These are phyloP conservation scores for Populus alba DNA, from an alignment of 345 rosid species.

Conservation along the genomic window DNA sequence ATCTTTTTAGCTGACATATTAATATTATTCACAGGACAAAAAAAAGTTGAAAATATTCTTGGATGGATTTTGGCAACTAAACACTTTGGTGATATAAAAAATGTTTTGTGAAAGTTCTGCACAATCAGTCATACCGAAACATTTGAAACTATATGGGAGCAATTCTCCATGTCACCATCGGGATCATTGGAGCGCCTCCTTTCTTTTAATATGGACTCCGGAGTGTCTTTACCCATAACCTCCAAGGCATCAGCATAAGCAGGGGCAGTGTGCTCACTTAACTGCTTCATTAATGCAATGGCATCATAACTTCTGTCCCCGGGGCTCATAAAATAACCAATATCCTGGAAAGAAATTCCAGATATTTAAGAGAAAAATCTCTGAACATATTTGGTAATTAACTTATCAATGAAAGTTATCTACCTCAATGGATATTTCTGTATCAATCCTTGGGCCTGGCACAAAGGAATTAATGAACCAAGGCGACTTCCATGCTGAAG, in stretches of 20 bases:
- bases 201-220: slow-evolving; percentile 49
- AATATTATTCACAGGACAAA: not conserved
- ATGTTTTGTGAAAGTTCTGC: not conserved
- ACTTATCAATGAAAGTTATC: not conserved
- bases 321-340: slow-evolving; percentile 86
- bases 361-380: not conserved
- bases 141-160: slow-evolving; percentile 48
- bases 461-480: slow-evolving; percentile 78
- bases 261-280: slow-evolving; percentile 79
- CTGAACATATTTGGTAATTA: not conserved
- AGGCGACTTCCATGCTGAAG: slow-evolving; percentile 98
- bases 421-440: slow-evolving; percentile 93
- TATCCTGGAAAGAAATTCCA: slow-evolving; percentile 54
- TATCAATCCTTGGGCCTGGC: slow-evolving; percentile 76
- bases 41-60: not conserved
- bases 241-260: slow-evolving; percentile 92
- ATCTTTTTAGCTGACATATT: slow-evolving; percentile 5
- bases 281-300: slow-evolving; percentile 81
- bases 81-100: not conserved
- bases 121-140: slow-evolving; percentile 29
- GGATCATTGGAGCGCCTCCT: slow-evolving; percentile 33
- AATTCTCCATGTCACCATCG: slow-evolving; percentile 42
- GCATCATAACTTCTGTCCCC: slow-evolving; percentile 88
- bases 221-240: slow-evolving; percentile 75
- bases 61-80: not conserved